Conservation (phyloP, 257 asterid genomes). For the Solanum clarkiae region DNA sequence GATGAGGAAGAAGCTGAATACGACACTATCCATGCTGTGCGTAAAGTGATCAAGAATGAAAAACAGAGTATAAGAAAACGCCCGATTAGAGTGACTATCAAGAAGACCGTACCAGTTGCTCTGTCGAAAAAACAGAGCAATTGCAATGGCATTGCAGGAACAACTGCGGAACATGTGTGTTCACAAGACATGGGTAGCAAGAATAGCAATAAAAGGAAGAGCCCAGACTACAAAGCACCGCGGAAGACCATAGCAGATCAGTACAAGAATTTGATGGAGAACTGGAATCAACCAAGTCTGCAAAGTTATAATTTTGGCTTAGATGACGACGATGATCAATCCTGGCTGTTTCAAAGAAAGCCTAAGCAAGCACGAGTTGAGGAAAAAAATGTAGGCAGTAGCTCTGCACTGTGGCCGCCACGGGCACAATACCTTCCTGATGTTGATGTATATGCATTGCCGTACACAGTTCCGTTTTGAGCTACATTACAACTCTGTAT, state of each 20-base stretch:
- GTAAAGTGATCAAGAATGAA: too few species aligned
- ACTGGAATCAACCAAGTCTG: conserved; percentile 28
- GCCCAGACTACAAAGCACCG: background rate
- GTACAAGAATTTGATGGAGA: conserved; percentile 25
- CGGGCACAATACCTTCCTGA: conserved; percentile 33
- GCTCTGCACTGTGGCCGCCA: conserved; percentile 22
- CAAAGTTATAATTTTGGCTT: background rate
- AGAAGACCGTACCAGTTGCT: too few species aligned
- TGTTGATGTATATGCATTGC: conserved; percentile 40
- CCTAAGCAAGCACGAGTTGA: background rate
- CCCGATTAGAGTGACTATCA: too few species aligned
- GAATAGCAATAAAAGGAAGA: conserved; percentile 57
- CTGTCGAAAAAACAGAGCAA: too few species aligned
- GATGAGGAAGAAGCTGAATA: too few species aligned
- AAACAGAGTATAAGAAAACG: too few species aligned
- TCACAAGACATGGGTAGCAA: background rate
- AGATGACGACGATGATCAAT: conserved; percentile 14
- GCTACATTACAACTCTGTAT: background rate
- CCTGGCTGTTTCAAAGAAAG: conserved; percentile 35
- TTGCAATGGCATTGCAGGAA: background rate
- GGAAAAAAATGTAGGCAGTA: background rate
- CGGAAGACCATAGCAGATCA: conserved; percentile 9
- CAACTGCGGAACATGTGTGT: conserved; percentile 35
- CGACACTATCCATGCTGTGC: too few species aligned
- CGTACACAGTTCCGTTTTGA: conserved; percentile 52